Percentiles rank a stretch among this genome's conserved stretches.
phyloP scores from a whole-genome alignment of 345 rosid genomes.

The Populus ilicifolia region DNA sequence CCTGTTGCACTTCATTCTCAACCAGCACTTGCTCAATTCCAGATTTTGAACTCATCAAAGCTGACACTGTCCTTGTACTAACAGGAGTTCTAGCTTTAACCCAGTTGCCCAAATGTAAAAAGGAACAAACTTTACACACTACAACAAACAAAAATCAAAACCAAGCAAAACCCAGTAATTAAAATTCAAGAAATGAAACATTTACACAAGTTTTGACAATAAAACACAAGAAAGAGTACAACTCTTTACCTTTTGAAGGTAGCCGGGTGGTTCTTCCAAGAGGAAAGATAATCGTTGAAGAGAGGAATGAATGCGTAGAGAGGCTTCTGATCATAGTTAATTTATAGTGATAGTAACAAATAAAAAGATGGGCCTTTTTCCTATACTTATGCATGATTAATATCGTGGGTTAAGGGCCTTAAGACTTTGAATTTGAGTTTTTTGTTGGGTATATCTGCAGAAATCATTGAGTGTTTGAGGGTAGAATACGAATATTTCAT shows the following conservation, averaged over 20 bases:
- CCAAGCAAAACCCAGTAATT: background rate
- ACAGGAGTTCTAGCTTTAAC: slow-evolving; percentile 3
- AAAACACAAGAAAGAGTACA: background rate
- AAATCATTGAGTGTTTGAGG: background rate
- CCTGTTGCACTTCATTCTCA: slow-evolving; percentile 15
- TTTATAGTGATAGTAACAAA: background rate
- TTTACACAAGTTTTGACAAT: background rate
- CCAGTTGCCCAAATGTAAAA: background rate
- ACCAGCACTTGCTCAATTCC: slow-evolving; percentile 3
- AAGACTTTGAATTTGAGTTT: background rate
- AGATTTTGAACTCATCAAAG: slow-evolving; percentile 20
- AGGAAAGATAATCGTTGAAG: background rate
- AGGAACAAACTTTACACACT: background rate
- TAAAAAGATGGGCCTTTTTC: background rate
- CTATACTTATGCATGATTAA: background rate
- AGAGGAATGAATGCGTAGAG: background rate
- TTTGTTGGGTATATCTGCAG: background rate
- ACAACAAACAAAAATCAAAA: background rate
- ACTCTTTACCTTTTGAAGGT: background rate
- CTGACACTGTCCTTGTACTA: slow-evolving; percentile 22
- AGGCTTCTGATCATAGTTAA: background rate
- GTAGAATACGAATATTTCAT: background rate
- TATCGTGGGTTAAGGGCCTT: background rate
- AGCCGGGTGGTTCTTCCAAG: background rate
- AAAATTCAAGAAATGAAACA: background rate